Base-by-base conservation (phyloP, 768 basidiomycete species). In the Fistulinella prunicolor region DNA sequence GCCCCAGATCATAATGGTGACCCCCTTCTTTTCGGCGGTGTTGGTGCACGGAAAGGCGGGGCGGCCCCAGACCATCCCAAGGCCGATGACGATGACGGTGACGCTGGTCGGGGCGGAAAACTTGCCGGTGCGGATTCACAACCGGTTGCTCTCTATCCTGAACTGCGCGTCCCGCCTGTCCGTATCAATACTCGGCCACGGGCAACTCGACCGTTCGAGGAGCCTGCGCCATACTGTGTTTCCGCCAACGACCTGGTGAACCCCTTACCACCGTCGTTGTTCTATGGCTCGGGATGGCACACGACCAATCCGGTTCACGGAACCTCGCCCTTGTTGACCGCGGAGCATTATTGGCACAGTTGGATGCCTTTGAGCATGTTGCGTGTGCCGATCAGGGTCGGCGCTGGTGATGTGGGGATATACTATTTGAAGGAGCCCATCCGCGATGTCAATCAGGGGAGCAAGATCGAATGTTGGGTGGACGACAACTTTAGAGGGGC, bases 171-270 rank as follows among this genome's bases (percentile, higher is more conserved):
- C 4, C 95, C 94, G 4, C 75, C 79, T 0, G 76, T 79, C 26
- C 78, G 90, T 8, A 85, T 97, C 66, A 79, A 77, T 49, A 80
- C 82, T 6, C 80, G 78, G 3, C 89, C 89, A 3, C 69, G 68
- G 49, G 70, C 65, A 1, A 56, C 64, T 12, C 67, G 71, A 1
- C 74, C 80, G 4, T 95, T 87, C 66, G 81, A 89, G 64, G 96
- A 98, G 67, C 81, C 95, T 42, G 77, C 82, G 32, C 96, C 95
- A 7, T 93, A 78, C 72, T 98, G 96, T 67, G 93, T 91, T 0
- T 86, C 85, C 19, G 96, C 96, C n/a, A 95, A 97, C 68, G 94
- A 99, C 65, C 76, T 98, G 43, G 91, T 99, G 68, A 97, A 98
- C 70, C 96, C 96, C 1, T 77, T 98, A 0, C 95, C 95, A n/a